A percentile compares a stretch with the other conserved stretches of the same genome.
phyloP scores from a whole-genome alignment of 257 asterid genomes.

The Leonotis leonurus region DNA sequence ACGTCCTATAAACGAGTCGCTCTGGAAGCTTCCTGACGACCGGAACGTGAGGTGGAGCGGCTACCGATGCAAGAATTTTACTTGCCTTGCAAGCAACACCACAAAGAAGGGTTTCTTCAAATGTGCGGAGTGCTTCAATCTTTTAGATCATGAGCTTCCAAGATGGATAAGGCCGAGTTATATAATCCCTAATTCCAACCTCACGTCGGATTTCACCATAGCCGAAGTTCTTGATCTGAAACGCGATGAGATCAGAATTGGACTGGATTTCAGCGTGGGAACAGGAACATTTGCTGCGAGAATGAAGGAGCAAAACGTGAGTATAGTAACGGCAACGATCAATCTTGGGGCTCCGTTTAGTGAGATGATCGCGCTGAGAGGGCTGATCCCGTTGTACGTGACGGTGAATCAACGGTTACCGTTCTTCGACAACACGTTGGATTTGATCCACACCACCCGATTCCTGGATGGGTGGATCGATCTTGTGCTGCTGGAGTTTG shows the following conservation, averaged over 20 bases:
- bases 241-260: slow-evolving; percentile 44
- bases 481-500: slow-evolving; percentile 45
- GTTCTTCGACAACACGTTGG: slow-evolving; percentile 58
- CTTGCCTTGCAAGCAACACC: slow-evolving; percentile 34
- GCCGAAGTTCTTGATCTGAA: slow-evolving; percentile 43
- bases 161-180: slow-evolving; percentile 41
- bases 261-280: slow-evolving; percentile 57
- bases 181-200: slow-evolving; percentile 24
- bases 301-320: slow-evolving; percentile 49
- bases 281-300: slow-evolving; percentile 64
- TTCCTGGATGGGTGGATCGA: slow-evolving; percentile 71
- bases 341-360: slow-evolving; percentile 64
- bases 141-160: slow-evolving; percentile 38
- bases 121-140: slow-evolving; percentile 56
- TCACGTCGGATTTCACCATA: slow-evolving; percentile 42
- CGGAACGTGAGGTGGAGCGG: slow-evolving; percentile 50
- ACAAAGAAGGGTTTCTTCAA: slow-evolving; percentile 50
- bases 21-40: slow-evolving; percentile 53
- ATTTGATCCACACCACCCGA: slow-evolving; percentile 58
- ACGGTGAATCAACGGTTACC: slow-evolving; percentile 62
- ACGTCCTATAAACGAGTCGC: slow-evolving; percentile 30
- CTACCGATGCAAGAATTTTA: slow-evolving; percentile 52
- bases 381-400: slow-evolving; percentile 50
- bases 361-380: slow-evolving; percentile 52
- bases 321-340: slow-evolving; percentile 42